phyloP scores from a whole-genome alignment of 768 basidiomycete genomes.

The Tulasnella sp. region DNA sequence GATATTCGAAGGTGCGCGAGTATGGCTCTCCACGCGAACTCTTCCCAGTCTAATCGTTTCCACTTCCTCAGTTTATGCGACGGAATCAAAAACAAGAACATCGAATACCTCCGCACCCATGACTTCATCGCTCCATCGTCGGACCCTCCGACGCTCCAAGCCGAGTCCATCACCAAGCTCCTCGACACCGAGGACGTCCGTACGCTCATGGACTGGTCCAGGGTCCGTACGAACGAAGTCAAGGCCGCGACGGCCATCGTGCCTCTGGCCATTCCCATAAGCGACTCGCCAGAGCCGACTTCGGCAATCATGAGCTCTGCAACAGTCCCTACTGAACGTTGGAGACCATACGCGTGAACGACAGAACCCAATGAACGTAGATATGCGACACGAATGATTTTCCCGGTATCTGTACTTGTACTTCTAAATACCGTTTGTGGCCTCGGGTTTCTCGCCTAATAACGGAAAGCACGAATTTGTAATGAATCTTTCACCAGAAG shows the following conservation, averaged over 20 bases:
- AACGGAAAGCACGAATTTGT: background rate
- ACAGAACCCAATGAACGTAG: background rate
- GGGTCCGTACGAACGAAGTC: background rate
- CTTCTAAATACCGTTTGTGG: background rate
- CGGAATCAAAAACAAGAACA: background rate
- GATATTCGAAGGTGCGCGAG: slow-evolving; percentile 7
- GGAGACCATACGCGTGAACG: background rate
- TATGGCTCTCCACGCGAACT: no score
- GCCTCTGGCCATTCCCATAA: background rate
- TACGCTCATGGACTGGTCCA: background rate
- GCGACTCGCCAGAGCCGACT: background rate
- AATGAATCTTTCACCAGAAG: background rate
- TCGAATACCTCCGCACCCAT: background rate
- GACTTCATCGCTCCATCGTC: background rate
- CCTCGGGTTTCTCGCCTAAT: background rate
- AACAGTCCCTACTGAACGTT: background rate
- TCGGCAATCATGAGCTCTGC: background rate
- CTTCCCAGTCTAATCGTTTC: background rate
- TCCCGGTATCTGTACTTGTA: background rate
- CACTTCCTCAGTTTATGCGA: background rate
- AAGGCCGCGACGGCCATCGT: background rate
- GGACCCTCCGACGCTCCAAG: background rate
- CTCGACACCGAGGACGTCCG: background rate
- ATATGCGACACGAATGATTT: background rate
- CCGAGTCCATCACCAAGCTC: background rate